Percentiles rank a stretch among this genome's conserved stretches.
Evolutionary conservation across 1,139 yeast species (phyloP).

Genomic region (Candida labiduridarum): DNA sequence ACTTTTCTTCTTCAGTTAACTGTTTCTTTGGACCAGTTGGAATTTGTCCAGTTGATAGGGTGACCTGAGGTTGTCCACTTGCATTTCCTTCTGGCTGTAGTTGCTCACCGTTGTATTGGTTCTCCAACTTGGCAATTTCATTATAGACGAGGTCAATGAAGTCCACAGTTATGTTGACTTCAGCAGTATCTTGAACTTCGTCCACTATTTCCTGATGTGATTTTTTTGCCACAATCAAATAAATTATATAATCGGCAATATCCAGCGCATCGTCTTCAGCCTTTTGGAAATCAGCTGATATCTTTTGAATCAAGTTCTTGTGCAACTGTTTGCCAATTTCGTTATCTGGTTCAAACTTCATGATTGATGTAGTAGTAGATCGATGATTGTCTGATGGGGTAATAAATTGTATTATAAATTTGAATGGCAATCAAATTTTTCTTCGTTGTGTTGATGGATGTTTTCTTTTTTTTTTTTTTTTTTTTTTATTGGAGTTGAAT

Average conservation of each 20-base stretch:
- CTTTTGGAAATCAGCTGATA: constrained; percentile 33
- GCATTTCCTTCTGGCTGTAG: constrained; percentile 8
- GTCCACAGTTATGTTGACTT: constrained; percentile 56
- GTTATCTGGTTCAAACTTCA: constrained; percentile 44
- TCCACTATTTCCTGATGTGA: constrained; percentile 61
- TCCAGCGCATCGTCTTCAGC: constrained; percentile 69
- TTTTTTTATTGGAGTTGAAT: neutral
- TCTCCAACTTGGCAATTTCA: constrained; percentile 43
- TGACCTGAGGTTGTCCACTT: constrained; percentile 6
- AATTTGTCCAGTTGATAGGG: constrained; percentile 8
- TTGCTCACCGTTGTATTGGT: constrained; percentile 3
- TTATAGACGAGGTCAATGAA: constrained; percentile 56
- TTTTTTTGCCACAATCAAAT: constrained; percentile 73
- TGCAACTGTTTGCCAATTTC: constrained; percentile 43
- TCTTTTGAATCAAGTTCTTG: constrained; percentile 38
- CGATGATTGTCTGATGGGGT: neutral
- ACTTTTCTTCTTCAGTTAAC: constrained; percentile 15
- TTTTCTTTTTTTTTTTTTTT: constrained; percentile 3
- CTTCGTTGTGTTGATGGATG: neutral
- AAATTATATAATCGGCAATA: constrained; percentile 77
- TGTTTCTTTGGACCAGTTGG: constrained; percentile 24
- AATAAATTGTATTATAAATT: neutral
- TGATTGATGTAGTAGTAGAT: constrained; percentile 4
- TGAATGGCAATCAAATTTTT: neutral
- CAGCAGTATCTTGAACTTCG: constrained; percentile 69